phyloP scores from a whole-genome alignment of 352 stramenopile genomes.

The Globisporangium takayamanum region DNA sequence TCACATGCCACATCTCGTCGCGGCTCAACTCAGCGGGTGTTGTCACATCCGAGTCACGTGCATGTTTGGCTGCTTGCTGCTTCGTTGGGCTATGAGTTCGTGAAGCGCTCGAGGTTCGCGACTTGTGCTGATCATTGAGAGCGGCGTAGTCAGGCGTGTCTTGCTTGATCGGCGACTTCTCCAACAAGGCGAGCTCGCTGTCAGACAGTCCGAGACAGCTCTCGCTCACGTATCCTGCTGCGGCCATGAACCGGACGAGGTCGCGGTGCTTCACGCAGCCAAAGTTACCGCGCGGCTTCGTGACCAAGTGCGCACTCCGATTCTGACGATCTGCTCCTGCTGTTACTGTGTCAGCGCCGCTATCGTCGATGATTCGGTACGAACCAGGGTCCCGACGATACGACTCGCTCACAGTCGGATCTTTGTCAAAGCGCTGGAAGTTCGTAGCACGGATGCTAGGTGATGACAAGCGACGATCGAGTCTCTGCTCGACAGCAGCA shows the following conservation, averaged over 20 bases:
- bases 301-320: conserved; percentile 4
- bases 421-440: conserved; percentile 33
- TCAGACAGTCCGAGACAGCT: conserved; percentile 20
- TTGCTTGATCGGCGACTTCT: not conserved
- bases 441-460: conserved; percentile 17
- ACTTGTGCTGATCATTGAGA: conserved; percentile 25
- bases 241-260: conserved; percentile 38
- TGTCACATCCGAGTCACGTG: not conserved
- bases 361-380: conserved; percentile 10
- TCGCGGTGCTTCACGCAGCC: conserved; percentile 31
- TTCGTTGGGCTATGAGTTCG: not conserved
- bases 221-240: conserved; percentile 34
- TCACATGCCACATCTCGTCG: conserved; percentile 27
- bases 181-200: not conserved
- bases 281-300: conserved; percentile 20
- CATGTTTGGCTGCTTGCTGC: not conserved
- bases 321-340: conserved; percentile 6
- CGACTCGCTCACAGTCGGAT: conserved; percentile 15
- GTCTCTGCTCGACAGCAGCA: conserved; percentile 8
- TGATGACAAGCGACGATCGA: conserved; percentile 31
- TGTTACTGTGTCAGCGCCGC: not conserved
- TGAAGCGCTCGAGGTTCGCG: not conserved
- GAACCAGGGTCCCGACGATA: conserved; percentile 30
- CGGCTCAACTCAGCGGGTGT: conserved; percentile 1
- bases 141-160: conserved; percentile 32